Conservation (phyloP, 129 eudicot species). For the Flaveria robusta region DNA sequence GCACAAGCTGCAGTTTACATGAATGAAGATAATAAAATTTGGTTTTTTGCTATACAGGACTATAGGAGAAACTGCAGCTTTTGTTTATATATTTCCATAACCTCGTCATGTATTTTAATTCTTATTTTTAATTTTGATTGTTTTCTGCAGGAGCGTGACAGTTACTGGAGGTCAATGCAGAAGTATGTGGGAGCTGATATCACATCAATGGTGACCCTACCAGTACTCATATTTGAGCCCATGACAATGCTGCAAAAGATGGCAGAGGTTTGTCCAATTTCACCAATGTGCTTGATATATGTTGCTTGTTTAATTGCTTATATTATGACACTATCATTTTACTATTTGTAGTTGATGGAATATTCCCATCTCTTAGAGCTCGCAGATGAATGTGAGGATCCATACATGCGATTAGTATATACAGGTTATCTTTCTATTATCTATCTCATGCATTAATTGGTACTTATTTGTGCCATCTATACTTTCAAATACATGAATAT, state of each 20-base stretch:
- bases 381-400: constrained; percentile 92
- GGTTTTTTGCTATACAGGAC: background rate
- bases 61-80: constrained; percentile 18
- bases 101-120: background rate
- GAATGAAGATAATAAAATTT: background rate
- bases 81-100: background rate
- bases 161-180: constrained; percentile 96
- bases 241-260: constrained; percentile 95
- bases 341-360: constrained; percentile 71
- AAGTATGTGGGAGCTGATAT: constrained; percentile 88
- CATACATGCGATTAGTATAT: constrained; percentile 85
- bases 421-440: constrained; percentile 38
- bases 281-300: constrained; percentile 17
- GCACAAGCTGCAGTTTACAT: background rate
- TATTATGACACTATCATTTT: constrained; percentile 1
- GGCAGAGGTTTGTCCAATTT: constrained; percentile 81
- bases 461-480: background rate
- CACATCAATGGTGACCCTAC: constrained; percentile 96
- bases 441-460: background rate
- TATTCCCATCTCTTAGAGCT: constrained; percentile 71
- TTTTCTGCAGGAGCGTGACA: constrained; percentile 74
- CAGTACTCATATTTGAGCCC: constrained; percentile 93
- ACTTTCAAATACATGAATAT: constrained; percentile 1
- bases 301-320: constrained; percentile 12
- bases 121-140: background rate